Base-by-base conservation (phyloP, 441 rosid genomes). In the Kokia cookei region DNA sequence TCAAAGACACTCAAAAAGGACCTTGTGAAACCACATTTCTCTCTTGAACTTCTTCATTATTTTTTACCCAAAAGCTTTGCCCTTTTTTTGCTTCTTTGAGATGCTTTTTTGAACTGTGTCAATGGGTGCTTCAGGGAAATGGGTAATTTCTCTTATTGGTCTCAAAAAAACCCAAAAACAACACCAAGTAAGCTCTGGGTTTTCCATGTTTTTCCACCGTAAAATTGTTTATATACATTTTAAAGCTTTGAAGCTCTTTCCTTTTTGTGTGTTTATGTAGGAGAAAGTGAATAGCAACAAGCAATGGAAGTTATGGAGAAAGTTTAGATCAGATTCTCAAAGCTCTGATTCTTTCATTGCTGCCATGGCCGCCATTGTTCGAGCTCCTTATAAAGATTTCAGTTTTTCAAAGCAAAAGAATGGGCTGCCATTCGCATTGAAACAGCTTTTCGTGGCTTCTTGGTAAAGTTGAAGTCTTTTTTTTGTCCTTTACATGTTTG, bases 381-480 rank as follows among this genome's bases (percentile, higher is more conserved):
- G 98, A 76, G 98, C 97, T 73, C 96, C 87, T 77, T 91, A 93
- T 42, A 95, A 88, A 75, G 95, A 89, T 82, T 95, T 95, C 85
- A 88, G 84, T 80, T 89, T 84, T 47, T 86, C 93, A 7, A 83
- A 89, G 86, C 78, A 89, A 69, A 89, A 69, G 97, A 91, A 82
- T 95, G 97, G 98, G 99, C 96, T 29, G 85, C 97, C 9, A 95
- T 95, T 24, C 84, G 98, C 53, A 89, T 95, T 76, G 98, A 95
- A 77, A 93, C 99, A 1, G 91, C 99, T 77, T 95, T 95, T 68
- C 92, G 97, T 4, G 97, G 93, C 51, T 93, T 95, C 87, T 78
- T 95, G 93, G 98, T 95, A 79, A 83, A 32, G 74, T 7, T 17
- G 29, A 43, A 61, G 54, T 43, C 58, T 27, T 13, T 48, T 26